phyloP scores from a whole-genome alignment of 345 rosid genomes.

The Orychophragmus violaceus region DNA sequence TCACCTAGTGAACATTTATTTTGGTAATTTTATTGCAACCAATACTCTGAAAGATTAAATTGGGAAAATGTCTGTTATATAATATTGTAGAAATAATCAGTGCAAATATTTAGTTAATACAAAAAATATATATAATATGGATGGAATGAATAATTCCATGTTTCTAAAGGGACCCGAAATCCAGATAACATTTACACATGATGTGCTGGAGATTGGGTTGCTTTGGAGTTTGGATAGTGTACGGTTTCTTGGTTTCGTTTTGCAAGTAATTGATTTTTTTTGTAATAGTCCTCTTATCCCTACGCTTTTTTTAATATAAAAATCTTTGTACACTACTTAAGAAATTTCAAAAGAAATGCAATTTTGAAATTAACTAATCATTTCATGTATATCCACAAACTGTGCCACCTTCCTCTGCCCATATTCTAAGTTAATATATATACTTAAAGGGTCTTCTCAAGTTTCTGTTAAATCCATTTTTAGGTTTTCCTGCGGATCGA shows the following conservation, averaged over 20 bases:
- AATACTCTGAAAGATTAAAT: not conserved
- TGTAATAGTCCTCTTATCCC: not conserved
- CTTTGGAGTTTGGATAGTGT: slow-evolving; percentile 13
- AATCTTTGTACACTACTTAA: not conserved
- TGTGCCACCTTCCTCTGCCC: not conserved
- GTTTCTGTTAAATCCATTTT: not conserved
- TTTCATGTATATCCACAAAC: not conserved
- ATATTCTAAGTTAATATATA: not conserved
- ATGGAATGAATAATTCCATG: not conserved
- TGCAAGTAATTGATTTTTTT: not conserved
- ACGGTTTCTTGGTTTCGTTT: not conserved
- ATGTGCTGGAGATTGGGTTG: slow-evolving; percentile 10
- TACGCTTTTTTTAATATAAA: not conserved
- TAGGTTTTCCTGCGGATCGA: not conserved
- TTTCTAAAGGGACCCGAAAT: not conserved
- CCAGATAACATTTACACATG: not conserved
- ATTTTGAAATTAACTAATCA: not conserved
- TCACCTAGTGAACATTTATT: not conserved
- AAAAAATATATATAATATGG: not conserved
- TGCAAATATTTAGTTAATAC: not conserved
- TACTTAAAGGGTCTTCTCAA: not conserved
- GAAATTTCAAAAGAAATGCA: not conserved
- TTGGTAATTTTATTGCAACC: not conserved
- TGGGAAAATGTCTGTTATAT: not conserved
- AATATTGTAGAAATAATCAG: not conserved